These are phyloP conservation scores for Populus davidiana DNA, from an alignment of 345 rosid species.

Conservation along the genomic window DNA sequence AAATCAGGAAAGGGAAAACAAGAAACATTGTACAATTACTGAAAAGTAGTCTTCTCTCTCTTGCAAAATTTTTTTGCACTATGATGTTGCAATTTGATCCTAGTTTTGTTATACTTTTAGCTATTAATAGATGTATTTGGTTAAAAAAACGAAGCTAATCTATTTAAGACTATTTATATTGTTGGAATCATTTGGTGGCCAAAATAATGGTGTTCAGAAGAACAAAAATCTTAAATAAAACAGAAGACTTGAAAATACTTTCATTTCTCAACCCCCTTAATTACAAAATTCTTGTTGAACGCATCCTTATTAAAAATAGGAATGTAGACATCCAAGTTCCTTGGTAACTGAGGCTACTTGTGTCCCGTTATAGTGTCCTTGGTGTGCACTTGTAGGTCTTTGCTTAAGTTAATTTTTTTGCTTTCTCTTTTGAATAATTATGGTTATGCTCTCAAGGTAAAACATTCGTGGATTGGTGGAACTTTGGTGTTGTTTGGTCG, in stretches of 20 bases:
- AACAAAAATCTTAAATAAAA: not conserved
- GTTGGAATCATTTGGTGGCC: not conserved
- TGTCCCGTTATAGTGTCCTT: not conserved
- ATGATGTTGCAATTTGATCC: not conserved
- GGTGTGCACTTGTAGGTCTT: not conserved
- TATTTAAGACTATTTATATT: not conserved
- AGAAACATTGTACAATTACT: not conserved
- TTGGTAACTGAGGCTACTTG: not conserved
- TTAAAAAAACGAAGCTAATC: not conserved
- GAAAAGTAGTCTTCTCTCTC: not conserved
- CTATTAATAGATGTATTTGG: slow-evolving; percentile 2
- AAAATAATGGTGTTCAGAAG: not conserved
- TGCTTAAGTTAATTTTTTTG: not conserved
- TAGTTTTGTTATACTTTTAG: not conserved
- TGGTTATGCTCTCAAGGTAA: not conserved
- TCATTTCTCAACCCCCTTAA: not conserved
- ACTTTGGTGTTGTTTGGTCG: not conserved
- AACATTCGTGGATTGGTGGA: not conserved
- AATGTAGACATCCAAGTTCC: not conserved
- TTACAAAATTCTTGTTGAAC: not conserved
- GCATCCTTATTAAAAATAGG: not conserved
- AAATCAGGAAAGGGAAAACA: not conserved
- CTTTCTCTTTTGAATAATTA: not conserved
- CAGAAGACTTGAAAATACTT: not conserved
- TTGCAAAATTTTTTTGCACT: too few species aligned